A percentile compares a stretch with the other conserved stretches of the same genome.
These are phyloP conservation scores for Ceratocystis huliohia DNA, from an alignment of 2,329 filamentous ascomycete species.

Conservation along the genomic window DNA sequence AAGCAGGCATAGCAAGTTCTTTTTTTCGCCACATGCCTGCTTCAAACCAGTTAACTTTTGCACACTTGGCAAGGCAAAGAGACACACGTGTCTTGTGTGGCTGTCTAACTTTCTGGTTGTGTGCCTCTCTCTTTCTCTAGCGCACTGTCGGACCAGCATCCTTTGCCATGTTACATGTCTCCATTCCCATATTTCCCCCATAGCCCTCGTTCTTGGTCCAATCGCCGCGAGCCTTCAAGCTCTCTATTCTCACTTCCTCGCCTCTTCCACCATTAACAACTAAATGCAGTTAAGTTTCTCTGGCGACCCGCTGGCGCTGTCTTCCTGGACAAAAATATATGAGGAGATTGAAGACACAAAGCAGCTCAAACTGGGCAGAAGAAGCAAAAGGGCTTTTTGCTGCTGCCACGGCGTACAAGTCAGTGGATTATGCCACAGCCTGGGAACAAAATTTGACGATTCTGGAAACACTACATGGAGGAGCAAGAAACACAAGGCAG, in stretches of 20 bases:
- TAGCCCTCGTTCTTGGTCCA: neutral
- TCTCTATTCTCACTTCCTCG: no score
- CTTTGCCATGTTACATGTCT: neutral
- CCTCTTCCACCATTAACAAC: neutral
- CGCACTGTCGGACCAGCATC: neutral
- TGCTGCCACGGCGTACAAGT: neutral
- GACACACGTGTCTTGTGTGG: neutral
- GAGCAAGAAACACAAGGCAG: neutral
- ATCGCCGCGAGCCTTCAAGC: neutral
- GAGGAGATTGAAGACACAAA: neutral
- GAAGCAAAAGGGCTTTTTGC: neutral
- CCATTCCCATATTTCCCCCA: neutral
- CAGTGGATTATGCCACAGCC: neutral
- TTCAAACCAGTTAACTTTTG: neutral
- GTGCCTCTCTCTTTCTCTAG: neutral
- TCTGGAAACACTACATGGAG: slow-evolving; percentile 5
- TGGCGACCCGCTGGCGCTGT: neutral
- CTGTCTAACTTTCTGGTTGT: neutral
- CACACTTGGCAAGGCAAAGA: neutral
- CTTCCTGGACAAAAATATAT: neutral
- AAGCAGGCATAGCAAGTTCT: neutral
- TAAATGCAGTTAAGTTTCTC: neutral
- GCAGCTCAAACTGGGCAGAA: neutral
- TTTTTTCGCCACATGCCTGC: neutral
- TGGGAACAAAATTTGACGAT: neutral